A percentile compares a stretch with the other conserved stretches of the same genome.
These are phyloP conservation scores for Ustilago cynodontis DNA, from an alignment of 1,284 basidiomycete species.

Conservation along the genomic window DNA sequence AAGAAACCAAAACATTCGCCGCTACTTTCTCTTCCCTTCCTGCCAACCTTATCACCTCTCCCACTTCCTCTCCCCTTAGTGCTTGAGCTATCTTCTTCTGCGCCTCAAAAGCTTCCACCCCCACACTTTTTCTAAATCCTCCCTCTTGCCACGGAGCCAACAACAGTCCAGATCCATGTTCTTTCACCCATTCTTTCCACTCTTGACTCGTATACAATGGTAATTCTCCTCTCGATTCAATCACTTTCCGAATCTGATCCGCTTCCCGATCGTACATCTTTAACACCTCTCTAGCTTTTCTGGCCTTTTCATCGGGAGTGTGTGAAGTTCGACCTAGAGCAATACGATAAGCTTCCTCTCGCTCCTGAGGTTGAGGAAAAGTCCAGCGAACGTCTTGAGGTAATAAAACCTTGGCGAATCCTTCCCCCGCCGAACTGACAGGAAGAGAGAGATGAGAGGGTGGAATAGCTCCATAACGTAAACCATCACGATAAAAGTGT, in stretches of 20 bases:
- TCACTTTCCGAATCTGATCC: background rate
- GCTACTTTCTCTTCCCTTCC: too few species aligned
- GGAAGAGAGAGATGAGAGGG: background rate
- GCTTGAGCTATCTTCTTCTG: background rate
- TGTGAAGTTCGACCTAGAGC: background rate
- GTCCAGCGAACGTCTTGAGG: background rate
- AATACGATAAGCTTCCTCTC: background rate
- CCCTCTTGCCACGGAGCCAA: background rate
- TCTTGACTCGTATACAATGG: conserved; percentile 24
- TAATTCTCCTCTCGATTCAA: background rate
- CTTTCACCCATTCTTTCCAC: conserved; percentile 6
- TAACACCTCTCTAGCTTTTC: background rate
- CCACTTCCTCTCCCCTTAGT: too few species aligned
- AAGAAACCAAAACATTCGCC: too few species aligned
- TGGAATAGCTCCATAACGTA: background rate
- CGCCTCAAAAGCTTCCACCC: background rate
- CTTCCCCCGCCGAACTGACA: too few species aligned
- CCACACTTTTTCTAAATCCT: background rate
- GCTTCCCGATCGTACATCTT: conserved; percentile 16
- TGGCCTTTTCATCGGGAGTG: too few species aligned
- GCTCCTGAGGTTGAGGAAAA: background rate
- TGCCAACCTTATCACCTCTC: background rate
- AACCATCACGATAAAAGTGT: background rate
- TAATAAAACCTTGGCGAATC: background rate
- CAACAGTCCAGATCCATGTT: background rate